Conservation (phyloP, 2,329 filamentous ascomycete species). For the Clarireedia hainanense region DNA sequence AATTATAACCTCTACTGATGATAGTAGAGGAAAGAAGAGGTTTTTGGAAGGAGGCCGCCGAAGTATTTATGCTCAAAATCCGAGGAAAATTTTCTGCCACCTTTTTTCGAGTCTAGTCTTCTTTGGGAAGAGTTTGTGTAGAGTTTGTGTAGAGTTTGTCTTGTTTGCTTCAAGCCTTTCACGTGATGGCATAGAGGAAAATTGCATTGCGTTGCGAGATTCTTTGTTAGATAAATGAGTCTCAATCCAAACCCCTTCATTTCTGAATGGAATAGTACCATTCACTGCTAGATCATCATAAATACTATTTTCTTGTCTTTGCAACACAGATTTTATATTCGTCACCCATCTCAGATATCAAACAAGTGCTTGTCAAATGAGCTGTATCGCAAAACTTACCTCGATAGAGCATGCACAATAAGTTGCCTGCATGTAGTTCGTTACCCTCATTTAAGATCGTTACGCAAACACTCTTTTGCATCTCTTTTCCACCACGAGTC, state of each 20-base stretch:
- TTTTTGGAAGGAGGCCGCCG: not conserved
- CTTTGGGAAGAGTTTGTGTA: too few relatives aligned
- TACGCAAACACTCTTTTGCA: not conserved
- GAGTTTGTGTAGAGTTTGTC: not conserved
- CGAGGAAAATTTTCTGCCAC: not conserved
- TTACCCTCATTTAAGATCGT: not conserved
- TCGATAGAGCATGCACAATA: not conserved
- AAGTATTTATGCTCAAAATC: conserved; percentile 11
- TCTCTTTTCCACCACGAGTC: not conserved
- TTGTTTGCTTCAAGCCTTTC: not conserved
- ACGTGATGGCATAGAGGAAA: too few relatives aligned
- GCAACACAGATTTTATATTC: not conserved
- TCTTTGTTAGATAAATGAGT: too few relatives aligned
- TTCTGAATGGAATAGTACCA: too few relatives aligned
- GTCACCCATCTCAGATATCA: too few relatives aligned
- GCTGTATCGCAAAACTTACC: not conserved
- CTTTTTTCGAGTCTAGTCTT: conserved; percentile 7
- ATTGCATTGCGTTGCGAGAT: too few relatives aligned
- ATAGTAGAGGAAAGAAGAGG: conserved; percentile 21
- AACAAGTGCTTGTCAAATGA: too few relatives aligned
- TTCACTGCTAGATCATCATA: too few relatives aligned
- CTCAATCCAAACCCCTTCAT: too few relatives aligned
- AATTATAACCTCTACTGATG: conserved; percentile 33
- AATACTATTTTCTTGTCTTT: too few relatives aligned
- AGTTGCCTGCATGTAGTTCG: not conserved